Evolutionary conservation across 148 eudicot species (phyloP), one percentile per base, ranked within the genome.

Genomic region (Amaranthus palmeri): DNA sequence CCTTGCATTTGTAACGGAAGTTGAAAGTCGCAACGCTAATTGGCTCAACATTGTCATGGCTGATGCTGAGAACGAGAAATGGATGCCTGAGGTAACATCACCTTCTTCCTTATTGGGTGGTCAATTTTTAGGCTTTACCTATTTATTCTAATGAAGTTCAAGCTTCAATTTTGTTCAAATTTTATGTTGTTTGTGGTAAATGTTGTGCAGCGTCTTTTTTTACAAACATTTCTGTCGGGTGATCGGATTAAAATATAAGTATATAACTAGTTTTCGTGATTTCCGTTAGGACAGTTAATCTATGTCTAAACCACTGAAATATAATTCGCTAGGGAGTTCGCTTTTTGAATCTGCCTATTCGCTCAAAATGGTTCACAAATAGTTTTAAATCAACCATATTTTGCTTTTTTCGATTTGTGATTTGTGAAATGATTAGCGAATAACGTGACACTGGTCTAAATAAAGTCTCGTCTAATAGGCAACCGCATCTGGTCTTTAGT

Each of bases 1-100:
- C 70, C 81, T 85, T n/a, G 68, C 61, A 25, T 95, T 92, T 79
- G 97, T 92, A 11, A 5, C 42, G 62, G 93, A 95, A 64, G 82
- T 95, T 54, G 96, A 92, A 83, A 88, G 72, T 54, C 80, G 88
- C 76, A 91, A 95, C 69, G 71, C 80, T 18, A 85, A 88, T 56
- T 95, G 98, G 98, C 90, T 95, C 17, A 88, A 85, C 60, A 77
- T 95, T 71, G 97, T 88, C 52, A 86, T 91, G 96, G 98, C 86
- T 65, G 99, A 95, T 82, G 97, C 97, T 0, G 99, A 90, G 82
- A 95, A 95, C 65, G 88, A 86, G 10, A 77, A 73, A 47, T 95
- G 99, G 99, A 68, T 89, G 61, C 99, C 97, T 57, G 99, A 95
- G 99, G 99, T 95, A 86, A 25, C 25, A 15, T 17, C 6, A 2